Base-by-base conservation (phyloP, 495 filamentous ascomycete species). In the Xylaria nigripes region DNA sequence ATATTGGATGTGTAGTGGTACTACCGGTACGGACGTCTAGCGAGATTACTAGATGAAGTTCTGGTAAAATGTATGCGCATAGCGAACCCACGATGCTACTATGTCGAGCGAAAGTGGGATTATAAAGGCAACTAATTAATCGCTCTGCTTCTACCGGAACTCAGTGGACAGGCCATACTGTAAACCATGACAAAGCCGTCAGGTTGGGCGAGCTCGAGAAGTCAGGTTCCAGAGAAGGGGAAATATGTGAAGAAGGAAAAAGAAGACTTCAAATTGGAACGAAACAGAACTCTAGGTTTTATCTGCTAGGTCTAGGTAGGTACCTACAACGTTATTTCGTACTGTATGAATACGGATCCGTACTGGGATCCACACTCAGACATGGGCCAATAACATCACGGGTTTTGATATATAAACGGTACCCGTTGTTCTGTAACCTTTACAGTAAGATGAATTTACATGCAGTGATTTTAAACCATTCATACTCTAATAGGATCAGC, bases 161-260 rank as follows among this genome's bases (percentile, higher is more conserved):
- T 45, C 38, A 44, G 7, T 48, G 53, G 30, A 50, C 53, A 27
- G 27, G 53, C 53, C 53, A 50, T 36, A 5, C 15, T 5, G n/a
- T 8, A 45, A 44, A 36, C 36, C 46, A 45, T 24, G 36, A 25
- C 46, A 45, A 36, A 50, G 34, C 40, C 42, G 53, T 38, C 10
- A 45, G 34, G 36, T 38, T 50, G 18, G 53, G 46, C 53, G 19
- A 45, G 58, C 59, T 54, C 47, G 48, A 57, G 54, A 54, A 6
- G 45, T 56, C 23, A 44, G 18, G 45, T 57, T 58, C 68, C 59
- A 55, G 58, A 55, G 64, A 66, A 63, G 65, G 61, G 62, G 61
- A 69, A 71, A 71, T 70, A 70, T 71, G 66, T 69, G 58, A 52
- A 59, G 67, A 64, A 60, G 61, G 54, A 58, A 48, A 59, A 55